phyloP scores from a whole-genome alignment of 305 asterid genomes.

The Fraxinus nigra region DNA sequence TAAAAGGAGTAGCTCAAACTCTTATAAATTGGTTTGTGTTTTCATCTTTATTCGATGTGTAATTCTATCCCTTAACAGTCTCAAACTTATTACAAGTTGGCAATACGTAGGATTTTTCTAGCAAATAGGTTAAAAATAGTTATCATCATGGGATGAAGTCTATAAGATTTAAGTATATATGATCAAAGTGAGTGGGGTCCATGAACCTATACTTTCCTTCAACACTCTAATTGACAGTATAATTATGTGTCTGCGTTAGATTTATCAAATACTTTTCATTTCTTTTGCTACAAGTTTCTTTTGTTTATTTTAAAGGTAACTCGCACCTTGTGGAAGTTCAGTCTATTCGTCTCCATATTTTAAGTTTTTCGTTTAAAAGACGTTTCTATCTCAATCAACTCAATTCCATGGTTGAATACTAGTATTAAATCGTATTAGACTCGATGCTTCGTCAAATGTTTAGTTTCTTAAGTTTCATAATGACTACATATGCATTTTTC shows the following conservation, averaged over 20 bases:
- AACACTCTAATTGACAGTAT: not conserved
- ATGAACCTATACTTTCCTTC: not conserved
- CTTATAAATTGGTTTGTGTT: no score
- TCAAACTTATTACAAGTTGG: no score
- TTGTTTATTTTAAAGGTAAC: not conserved
- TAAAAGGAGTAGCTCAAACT: no score
- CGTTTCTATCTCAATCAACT: not conserved
- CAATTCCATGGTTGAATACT: no score
- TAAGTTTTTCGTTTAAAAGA: no score
- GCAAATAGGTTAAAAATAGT: not conserved
- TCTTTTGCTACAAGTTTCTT: not conserved
- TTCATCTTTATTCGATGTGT: no score
- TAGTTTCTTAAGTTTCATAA: no score
- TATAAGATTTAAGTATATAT: not conserved
- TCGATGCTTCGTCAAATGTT: no score
- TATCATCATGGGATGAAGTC: not conserved
- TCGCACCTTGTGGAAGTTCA: not conserved
- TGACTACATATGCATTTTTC: no score
- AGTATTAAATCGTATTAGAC: no score
- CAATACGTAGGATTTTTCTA: no score
- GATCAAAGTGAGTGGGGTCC: not conserved
- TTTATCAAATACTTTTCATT: not conserved
- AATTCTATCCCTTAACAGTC: no score
- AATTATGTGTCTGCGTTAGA: not conserved
- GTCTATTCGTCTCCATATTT: not conserved